phyloP scores from a whole-genome alignment of 129 eudicot genomes.

The Flaveria brownii region DNA sequence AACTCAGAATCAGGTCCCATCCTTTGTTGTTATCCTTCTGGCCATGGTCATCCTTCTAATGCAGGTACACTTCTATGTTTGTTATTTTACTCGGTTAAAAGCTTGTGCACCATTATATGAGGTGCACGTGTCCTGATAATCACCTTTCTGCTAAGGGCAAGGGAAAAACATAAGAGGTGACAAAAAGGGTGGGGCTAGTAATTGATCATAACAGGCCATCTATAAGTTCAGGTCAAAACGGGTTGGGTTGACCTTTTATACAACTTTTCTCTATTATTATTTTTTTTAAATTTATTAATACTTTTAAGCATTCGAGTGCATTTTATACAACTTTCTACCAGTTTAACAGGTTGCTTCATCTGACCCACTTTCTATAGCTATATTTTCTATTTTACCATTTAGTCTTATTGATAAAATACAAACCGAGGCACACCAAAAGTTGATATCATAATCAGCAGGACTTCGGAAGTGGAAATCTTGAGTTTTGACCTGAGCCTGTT shows the following conservation, averaged over 20 bases:
- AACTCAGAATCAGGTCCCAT: slow-evolving; percentile 47
- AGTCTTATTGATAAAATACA: neutral
- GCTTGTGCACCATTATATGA: neutral
- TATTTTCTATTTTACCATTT: neutral
- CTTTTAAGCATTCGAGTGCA: neutral
- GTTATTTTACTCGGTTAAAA: neutral
- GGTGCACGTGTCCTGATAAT: neutral
- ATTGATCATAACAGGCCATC: neutral
- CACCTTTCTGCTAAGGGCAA: neutral
- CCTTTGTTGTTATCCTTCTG: slow-evolving; percentile 51
- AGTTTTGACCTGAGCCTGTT: neutral
- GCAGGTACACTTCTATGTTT: slow-evolving; percentile 61
- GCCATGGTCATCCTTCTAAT: slow-evolving; percentile 72
- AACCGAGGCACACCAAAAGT: neutral
- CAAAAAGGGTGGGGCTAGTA: neutral
- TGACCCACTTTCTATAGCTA: neutral
- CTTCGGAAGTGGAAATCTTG: neutral
- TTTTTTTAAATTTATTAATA: neutral
- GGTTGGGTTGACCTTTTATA: neutral
- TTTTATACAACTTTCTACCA: neutral
- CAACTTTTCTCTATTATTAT: neutral
- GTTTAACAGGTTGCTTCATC: neutral
- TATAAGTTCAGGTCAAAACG: neutral
- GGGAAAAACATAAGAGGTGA: neutral
- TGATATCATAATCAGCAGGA: neutral